Conservation (phyloP, 129 eudicot genomes). For the Calendula officinalis region DNA sequence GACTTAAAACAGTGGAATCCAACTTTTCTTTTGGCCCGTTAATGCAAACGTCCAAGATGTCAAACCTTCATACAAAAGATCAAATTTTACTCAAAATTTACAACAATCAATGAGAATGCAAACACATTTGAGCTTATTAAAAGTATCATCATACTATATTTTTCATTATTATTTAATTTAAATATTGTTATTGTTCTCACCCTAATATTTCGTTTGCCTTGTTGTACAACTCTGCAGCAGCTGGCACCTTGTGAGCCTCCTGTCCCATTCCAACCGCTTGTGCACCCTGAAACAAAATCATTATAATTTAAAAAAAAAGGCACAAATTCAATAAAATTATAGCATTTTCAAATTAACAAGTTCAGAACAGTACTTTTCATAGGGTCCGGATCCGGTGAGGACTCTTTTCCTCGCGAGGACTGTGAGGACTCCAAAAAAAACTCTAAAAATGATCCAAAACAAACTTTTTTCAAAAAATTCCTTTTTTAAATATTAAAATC, state of each 20-base stretch:
- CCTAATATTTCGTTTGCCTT: conserved; percentile 88
- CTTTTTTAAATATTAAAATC: too few relatives aligned
- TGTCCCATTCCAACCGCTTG: conserved; percentile 96
- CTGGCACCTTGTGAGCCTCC: conserved; percentile 90
- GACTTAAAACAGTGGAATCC: conserved; percentile 88
- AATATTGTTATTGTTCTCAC: conserved; percentile 33
- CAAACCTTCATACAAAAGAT: conserved; percentile 58
- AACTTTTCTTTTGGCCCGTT: conserved; percentile 96
- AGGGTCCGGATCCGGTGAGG: too few relatives aligned
- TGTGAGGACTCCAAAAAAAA: too few relatives aligned
- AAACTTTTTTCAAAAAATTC: too few relatives aligned
- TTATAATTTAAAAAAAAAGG: background rate
- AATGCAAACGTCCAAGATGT: conserved; percentile 82
- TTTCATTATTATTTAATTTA: background rate
- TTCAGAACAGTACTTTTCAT: background rate
- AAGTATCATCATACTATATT: background rate
- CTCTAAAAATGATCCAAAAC: too few relatives aligned
- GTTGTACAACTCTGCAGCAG: conserved; percentile 77
- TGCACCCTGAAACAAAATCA: conserved; percentile 67
- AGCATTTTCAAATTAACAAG: background rate
- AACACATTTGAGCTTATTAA: conserved; percentile 11
- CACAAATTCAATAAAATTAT: background rate
- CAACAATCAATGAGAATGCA: background rate
- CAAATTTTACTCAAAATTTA: background rate
- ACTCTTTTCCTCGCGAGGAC: too few relatives aligned